phyloP scores from a whole-genome alignment of 2,329 filamentous ascomycete species.

The Aspergillus thermomutatus region DNA sequence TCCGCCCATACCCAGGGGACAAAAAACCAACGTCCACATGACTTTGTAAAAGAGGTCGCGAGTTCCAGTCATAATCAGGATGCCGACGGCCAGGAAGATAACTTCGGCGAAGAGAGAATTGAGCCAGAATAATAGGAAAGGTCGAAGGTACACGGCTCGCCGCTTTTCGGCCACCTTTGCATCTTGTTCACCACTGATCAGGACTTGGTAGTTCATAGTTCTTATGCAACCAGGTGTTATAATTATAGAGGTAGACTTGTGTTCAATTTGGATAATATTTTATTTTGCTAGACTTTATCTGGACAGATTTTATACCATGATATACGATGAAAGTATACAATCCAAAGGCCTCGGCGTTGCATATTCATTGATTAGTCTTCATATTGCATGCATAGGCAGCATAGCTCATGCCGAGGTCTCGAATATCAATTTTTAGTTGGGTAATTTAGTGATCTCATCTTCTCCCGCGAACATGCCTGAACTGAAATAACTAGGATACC shows the following conservation, averaged over 20 bases:
- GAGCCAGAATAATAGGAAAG: conserved; percentile 11
- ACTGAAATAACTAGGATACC: no score
- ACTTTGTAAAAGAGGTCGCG: conserved; percentile 12
- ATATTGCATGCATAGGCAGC: background rate
- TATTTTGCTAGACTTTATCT: background rate
- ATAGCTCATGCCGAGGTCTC: background rate
- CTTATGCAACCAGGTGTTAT: no score
- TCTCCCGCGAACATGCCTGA: no score
- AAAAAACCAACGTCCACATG: conserved; percentile 13
- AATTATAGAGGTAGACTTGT: background rate
- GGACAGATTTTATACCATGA: background rate
- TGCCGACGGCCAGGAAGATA: conserved; percentile 8
- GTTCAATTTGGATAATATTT: background rate
- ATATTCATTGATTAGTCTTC: background rate
- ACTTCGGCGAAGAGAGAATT: conserved; percentile 9
- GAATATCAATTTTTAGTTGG: no score
- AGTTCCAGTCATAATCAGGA: conserved; percentile 10
- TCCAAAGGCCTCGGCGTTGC: background rate
- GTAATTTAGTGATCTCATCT: no score
- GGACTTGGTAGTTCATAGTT: background rate
- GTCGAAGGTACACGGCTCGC: conserved; percentile 7
- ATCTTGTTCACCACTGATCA: background rate
- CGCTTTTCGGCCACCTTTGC: conserved; percentile 2
- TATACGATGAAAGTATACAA: background rate
- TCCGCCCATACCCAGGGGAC: conserved; percentile 13